Base-by-base conservation (phyloP, 169 alveolate species). In the Cryptosporidium xiaoi region DNA sequence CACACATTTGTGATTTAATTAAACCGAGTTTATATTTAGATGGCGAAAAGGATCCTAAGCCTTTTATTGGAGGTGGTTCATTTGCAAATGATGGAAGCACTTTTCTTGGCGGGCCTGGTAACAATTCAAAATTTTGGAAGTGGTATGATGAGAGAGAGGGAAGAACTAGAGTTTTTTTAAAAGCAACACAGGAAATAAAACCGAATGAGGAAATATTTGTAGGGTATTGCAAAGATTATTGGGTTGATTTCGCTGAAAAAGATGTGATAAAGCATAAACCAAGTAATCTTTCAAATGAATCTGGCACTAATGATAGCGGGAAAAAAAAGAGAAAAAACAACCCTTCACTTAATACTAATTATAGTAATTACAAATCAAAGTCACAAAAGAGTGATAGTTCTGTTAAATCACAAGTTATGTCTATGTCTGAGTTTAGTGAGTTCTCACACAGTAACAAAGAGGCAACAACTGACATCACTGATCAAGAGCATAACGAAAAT, bases 61-160 rank as follows among this genome's bases (percentile, higher is more conserved):
- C 84, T 29, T 90, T 82, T 60, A 91, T 87, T 50, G 93, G 93
- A 6, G 93, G 93, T 16, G 93, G 92, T 16, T 77, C 91, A 66
- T 91, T 91, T 64, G 93, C 93, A 12, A 91, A 91, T 64, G 93
- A 91, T 62, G 93, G 93, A 31, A 71, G 90, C 67, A 90, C 90
- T 31, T 91, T 85, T 64, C 62, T 91, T 4, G 93, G 93, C 15
- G 93, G 93, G 0, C 93, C 93, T 46, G 93, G 93, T 4, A 91
- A 91, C 64, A 91, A 91, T 40, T 56, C 93, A 18, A 55, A 51
- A 24, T 91, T 91, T 68, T 85, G 90, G 71, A 85, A 91, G 65
- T 91, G 93, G 93, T 91, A 66, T 29, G 93, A 91, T 50, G 93
- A 91, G 40, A 85, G 90, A 66, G 82, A 82, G 46, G 93, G 93